phyloP scores from a whole-genome alignment of 306 rosid genomes.

The Trifolium fragiferum region DNA sequence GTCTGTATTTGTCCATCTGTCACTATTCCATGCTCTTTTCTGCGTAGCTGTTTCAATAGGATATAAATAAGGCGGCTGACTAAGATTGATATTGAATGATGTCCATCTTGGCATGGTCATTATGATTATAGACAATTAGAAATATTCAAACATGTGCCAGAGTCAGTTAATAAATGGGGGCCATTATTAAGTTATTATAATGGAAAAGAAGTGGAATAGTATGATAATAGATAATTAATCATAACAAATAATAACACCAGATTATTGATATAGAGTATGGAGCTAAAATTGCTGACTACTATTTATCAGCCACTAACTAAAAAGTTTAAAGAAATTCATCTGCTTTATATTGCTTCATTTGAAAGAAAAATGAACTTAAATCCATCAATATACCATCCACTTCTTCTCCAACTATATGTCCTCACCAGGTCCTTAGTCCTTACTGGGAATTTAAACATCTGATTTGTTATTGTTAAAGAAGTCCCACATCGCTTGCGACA shows the following conservation, averaged over 20 bases:
- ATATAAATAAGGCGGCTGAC: background rate
- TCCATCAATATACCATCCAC: background rate
- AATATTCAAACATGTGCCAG: no score
- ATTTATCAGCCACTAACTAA: no score
- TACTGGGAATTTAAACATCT: conserved; percentile 18
- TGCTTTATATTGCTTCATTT: background rate
- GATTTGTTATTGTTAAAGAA: background rate
- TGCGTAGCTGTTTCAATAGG: background rate
- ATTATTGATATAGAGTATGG: no score
- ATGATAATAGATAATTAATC: no score
- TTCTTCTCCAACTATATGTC: background rate
- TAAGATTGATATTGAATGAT: background rate
- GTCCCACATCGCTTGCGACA: no score
- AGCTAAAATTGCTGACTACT: no score
- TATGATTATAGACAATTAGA: background rate
- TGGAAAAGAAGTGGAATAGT: no score
- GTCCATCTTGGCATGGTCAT: conserved; percentile 3
- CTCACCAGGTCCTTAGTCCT: conserved; percentile 2
- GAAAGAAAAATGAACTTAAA: background rate
- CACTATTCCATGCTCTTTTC: conserved; percentile 24
- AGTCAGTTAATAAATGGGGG: background rate
- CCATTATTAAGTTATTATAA: no score
- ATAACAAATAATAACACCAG: no score
- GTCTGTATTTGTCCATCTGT: background rate
- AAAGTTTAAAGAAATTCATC: no score